phyloP scores from a whole-genome alignment of 805 yeast genomes.

The Yamadazyma sp. region DNA sequence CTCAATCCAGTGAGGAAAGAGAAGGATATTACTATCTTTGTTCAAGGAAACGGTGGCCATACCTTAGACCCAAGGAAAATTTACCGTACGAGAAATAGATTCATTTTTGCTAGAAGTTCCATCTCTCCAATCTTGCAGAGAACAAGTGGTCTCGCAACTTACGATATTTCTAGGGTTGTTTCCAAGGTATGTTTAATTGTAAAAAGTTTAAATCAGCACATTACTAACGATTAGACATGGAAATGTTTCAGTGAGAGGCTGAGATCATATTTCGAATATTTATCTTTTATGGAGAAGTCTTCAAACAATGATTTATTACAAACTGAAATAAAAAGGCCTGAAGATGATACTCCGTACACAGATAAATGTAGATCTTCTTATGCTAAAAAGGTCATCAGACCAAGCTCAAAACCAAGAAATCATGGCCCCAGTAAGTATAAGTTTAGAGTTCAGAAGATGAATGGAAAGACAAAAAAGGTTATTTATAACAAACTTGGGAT shows the following conservation, averaged over 20 bases:
- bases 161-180: conserved; percentile 12
- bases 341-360: background rate
- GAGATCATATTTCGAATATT: background rate
- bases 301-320: background rate
- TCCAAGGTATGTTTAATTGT: conserved; percentile 12
- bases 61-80: conserved; percentile 4
- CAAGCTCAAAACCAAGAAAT: no score
- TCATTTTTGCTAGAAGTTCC: conserved; percentile 19
- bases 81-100: conserved; percentile 17
- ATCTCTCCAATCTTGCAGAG: conserved; percentile 13
- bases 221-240: conserved; percentile 19
- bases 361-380: background rate
- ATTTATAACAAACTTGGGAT: no score
- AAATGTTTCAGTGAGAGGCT: conserved; percentile 9
- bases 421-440: no score
- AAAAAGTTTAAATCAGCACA: background rate
- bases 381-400: no score
- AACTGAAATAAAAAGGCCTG: background rate
- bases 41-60: background rate
- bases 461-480: no score
- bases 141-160: conserved; percentile 5
- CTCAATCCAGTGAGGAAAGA: background rate
- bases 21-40: background rate
- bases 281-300: background rate
- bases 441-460: no score